These are phyloP conservation scores for Auriscalpium vulgare DNA, from an alignment of 768 basidiomycete species.

Conservation along the genomic window DNA sequence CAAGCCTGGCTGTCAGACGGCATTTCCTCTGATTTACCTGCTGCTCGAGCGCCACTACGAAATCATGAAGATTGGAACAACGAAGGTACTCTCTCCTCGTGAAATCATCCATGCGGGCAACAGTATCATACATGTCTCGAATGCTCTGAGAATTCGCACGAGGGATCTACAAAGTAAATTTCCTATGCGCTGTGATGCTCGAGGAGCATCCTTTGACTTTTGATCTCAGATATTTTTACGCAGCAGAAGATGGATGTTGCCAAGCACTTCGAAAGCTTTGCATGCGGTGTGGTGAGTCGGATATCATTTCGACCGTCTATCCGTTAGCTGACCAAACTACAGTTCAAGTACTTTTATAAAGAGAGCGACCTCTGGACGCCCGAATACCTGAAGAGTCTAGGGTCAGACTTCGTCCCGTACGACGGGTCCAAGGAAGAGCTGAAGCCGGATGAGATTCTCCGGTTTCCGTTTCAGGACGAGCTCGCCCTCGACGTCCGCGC, in stretches of 20 bases:
- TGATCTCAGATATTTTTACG: not conserved
- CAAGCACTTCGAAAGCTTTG: not conserved
- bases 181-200: not conserved
- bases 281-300: not conserved
- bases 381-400: not conserved
- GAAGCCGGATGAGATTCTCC: not conserved
- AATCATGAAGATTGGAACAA: not conserved
- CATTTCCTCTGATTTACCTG: conserved; percentile 2
- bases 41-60: conserved; percentile 6
- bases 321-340: not conserved
- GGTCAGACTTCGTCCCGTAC: not conserved
- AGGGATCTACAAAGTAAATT: not conserved
- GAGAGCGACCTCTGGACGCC: not conserved
- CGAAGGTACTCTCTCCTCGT: not conserved
- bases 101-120: not conserved
- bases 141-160: not conserved
- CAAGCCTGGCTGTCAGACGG: not conserved
- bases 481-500: not conserved
- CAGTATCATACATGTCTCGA: not conserved
- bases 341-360: not conserved
- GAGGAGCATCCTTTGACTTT: not conserved
- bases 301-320: not conserved
- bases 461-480: not conserved
- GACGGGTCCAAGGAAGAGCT: not conserved
- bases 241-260: not conserved